Evolutionary conservation across 2,329 filamentous ascomycete species (phyloP), one percentile per base, ranked within the genome.

Genomic region (Ceratocystis eucalypticola): DNA sequence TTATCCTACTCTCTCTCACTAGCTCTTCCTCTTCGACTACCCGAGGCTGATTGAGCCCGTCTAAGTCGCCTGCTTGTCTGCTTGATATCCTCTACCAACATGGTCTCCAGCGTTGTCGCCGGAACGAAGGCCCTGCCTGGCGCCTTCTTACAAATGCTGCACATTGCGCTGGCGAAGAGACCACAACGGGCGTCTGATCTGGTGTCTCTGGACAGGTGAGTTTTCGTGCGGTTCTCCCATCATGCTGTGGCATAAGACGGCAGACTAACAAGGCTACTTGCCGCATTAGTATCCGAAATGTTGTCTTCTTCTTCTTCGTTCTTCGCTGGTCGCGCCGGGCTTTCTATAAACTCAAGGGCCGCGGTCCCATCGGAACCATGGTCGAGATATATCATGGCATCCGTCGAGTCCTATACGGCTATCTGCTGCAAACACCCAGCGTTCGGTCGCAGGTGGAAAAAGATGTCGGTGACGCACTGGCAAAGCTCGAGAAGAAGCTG

Each of bases 241-340:
- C 12, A 5, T 62, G 12, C n/a, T 53, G 30, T 33, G 5, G 28
- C 44, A 33, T 25, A 17, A 25, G 44, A 4, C 28, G 2, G 17
- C 25, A 33, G 25, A 15, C 64, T 65, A 61, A 65, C 64, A 12
- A 17, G 15, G 15, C 5, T 33, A 44, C 53, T 7, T 28, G 15
- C 7, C 22, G 30, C n/a, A 3, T 4, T 8, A 93, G 90, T 68
- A 73, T 96, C 69, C 89, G 90, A 65, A 96, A 96, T 74, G 80
- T 96, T 68, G 80, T 97, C 71, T 96, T 97, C 76, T 81, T 92
- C 73, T 83, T 96, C 71, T 96, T 97, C 77, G 75, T 96, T 68
- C 79, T 96, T 61, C 88, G 92, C 74, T 88, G 91, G 80, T 84
- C 88, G 41, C 89, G 91, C 70, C 89, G 88, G 72, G 82, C 84